Base-by-base conservation (phyloP, 2,329 filamentous ascomycete genomes). In the Juglanconis sp. region DNA sequence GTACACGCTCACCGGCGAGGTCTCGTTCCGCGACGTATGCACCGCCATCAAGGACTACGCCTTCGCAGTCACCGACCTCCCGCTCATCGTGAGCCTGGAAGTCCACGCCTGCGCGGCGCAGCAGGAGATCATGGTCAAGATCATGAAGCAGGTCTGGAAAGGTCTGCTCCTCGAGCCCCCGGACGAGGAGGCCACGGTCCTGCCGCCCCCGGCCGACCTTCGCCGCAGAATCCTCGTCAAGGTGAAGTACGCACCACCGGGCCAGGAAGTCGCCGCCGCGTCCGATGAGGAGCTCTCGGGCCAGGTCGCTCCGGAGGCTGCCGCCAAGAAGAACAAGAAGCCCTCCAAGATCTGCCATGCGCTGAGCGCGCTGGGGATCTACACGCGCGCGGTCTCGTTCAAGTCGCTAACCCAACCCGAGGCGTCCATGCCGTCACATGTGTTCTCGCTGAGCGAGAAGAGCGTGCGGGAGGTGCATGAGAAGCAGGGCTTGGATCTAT, bases 41-140 rank as follows among this genome's bases (percentile, higher is more conserved):
- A 79, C 83, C 59, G 87, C 91, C 0, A 93, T 98, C 65, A 81
- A 86, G 36, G 85, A 96, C 59, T 85, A 88, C 68, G 92, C 90
- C 1, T 98, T 98, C 68, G 76, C 83, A 3, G 84, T 80, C 4
- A 88, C 85, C 24, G 87, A 94, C 63, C 78, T 96, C 17, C 95
- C 95, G 0, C 79, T 99, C n/a, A 94, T 98, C 62, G 89, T 97
- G 67, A 96, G 92, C 70, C 82, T 99, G 36, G 95, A 99, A 74
- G 91, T 98, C 0, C 95, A 98, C 76, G 92, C 92, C 65, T 81
- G 81, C 63, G 76, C 85, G 0, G 83, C 88, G 59, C 95, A 99
- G 74, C 95, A 99, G 72, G 84, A 90, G 65, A 82, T 88, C 60
- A 97, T 98, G 91, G 92, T 96, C 5, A 82, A 90, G 63, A 96